Evolutionary conservation across 192 early-diverging fungal species (phyloP), one percentile per base, ranked within the genome.

Genomic region (Coemansia sp.): DNA sequence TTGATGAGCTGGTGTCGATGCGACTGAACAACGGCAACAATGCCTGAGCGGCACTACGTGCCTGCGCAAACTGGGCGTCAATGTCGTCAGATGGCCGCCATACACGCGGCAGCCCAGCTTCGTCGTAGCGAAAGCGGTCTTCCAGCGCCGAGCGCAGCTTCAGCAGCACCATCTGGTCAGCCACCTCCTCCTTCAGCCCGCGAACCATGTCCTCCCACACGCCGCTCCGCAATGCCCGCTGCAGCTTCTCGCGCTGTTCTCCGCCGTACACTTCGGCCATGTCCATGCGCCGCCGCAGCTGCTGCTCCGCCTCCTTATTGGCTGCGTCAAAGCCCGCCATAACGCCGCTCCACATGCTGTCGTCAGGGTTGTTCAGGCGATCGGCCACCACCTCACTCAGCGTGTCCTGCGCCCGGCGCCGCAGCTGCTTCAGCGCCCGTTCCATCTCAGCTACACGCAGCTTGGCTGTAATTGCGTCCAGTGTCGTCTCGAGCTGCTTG

Each of bases 11-110:
- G 3, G 85, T 79, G 57, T 93, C 88, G 62, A 97, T 87, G 24
- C 87, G 89, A 50, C 89, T 84, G 69, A 90, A 91, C 55, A 90
- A 64, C 4, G 84, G 80, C 14, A 94, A 76, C 57, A 96, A 67
- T 24, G 84, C 60, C 55, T 87, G 81, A 0, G 87, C 86, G 9
- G 87, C 85, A 12, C 88, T 85, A 64, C 90, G 85, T 3, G 96
- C 91, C 32, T 68, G 69, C 37, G 86, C 83, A 81, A 94, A 99
- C 59, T 85, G 85, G 19, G 84, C 79, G 71, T 99, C 96, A 59
- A 99, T 96, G 73, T 96, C 94, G 76, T 99, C 97, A 23, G 87
- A 86, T 3, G 94, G 92, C 58, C 87, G 90, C 97, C 97, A 99
- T 29, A 99, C 90, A 43, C 93, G 85, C 17, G 97, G 97, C 23